phyloP scores from a whole-genome alignment of 2,329 filamentous ascomycete genomes.

The Neurospora sp. region DNA sequence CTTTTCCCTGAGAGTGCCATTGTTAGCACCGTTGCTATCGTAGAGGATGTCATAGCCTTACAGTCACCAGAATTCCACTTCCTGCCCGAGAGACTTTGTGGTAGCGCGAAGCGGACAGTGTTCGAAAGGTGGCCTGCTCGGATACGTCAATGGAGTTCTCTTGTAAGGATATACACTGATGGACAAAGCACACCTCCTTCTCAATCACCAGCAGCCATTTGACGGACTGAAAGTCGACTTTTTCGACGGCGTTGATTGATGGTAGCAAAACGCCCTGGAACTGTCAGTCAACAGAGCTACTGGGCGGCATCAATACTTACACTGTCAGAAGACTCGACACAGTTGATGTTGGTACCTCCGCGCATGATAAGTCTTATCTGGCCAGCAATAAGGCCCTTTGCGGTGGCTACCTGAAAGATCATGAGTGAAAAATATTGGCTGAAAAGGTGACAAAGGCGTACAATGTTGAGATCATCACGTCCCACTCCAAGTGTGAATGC shows the following conservation, averaged over 20 bases:
- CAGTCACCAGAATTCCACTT: constrained; percentile 60
- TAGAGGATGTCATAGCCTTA: constrained; percentile 22
- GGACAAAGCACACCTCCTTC: constrained; percentile 51
- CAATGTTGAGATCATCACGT: constrained; percentile 60
- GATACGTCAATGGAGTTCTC: constrained; percentile 9
- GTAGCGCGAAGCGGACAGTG: constrained; percentile 47
- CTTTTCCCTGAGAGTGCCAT: constrained; percentile 54
- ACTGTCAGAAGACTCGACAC: constrained; percentile 18
- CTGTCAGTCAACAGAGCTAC: neutral
- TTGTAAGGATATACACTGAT: no score
- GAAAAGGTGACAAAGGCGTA: constrained; percentile 26
- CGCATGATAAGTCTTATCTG: constrained; percentile 32
- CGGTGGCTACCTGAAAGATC: constrained; percentile 51
- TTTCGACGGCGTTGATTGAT: constrained; percentile 35
- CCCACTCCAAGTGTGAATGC: constrained; percentile 58
- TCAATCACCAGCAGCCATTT: constrained; percentile 67
- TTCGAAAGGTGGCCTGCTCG: constrained; percentile 62
- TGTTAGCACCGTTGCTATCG: neutral
- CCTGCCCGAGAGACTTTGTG: constrained; percentile 39
- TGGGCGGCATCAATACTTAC: constrained; percentile 16
- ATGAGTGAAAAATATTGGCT: neutral
- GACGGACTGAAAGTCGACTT: constrained; percentile 37
- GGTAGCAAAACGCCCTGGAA: constrained; percentile 54
- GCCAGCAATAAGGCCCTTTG: constrained; percentile 63
- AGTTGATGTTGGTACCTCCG: constrained; percentile 21